A percentile compares a stretch with the other conserved stretches of the same genome.
These are phyloP conservation scores for Neurospora sp. DNA, from an alignment of 495 filamentous ascomycete genomes.

Conservation along the genomic window DNA sequence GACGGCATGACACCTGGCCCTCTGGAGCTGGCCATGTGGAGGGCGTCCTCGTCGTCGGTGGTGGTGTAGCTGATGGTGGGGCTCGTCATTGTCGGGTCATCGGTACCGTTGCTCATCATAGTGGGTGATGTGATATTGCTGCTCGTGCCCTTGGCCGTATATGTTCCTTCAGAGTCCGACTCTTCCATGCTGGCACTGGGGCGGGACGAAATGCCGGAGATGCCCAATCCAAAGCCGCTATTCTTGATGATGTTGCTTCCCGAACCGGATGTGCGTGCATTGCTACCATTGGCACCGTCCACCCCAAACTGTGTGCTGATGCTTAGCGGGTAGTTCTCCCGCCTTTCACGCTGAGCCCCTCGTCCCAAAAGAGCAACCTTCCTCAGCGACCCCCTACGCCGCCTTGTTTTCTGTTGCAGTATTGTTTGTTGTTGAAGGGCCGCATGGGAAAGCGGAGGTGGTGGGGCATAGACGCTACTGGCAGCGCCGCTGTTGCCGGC, in stretches of 20 bases:
- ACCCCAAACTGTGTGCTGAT: conserved; percentile 29
- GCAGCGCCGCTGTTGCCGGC: conserved; percentile 19
- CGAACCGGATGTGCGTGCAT: neutral
- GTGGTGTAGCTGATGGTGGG: conserved; percentile 56
- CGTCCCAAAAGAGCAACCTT: conserved; percentile 72
- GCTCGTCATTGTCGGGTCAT: conserved; percentile 33
- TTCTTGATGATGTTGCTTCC: neutral
- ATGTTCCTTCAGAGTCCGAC: conserved; percentile 18
- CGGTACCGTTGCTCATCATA: conserved; percentile 4
- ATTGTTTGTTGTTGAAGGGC: conserved; percentile 42
- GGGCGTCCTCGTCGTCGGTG: conserved; percentile 70
- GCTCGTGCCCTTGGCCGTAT: conserved; percentile 16
- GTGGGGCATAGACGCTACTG: conserved; percentile 22
- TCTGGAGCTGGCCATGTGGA: conserved; percentile 44
- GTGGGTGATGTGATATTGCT: conserved; percentile 8
- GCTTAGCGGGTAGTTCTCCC: conserved; percentile 34
- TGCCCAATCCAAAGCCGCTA: conserved; percentile 33
- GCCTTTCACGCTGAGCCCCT: conserved; percentile 49
- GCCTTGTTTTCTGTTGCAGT: conserved; percentile 60
- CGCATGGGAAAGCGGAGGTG: conserved; percentile 32
- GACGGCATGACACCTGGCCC: conserved; percentile 8
- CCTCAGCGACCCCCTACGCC: conserved; percentile 66
- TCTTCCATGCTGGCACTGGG: conserved; percentile 20
- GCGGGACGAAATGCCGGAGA: conserved; percentile 37
- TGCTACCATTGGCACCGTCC: neutral